Evolutionary conservation across 2,329 filamentous ascomycete species (phyloP), one percentile per base, ranked within the genome.

Genomic region (Arthroderma sp.): DNA sequence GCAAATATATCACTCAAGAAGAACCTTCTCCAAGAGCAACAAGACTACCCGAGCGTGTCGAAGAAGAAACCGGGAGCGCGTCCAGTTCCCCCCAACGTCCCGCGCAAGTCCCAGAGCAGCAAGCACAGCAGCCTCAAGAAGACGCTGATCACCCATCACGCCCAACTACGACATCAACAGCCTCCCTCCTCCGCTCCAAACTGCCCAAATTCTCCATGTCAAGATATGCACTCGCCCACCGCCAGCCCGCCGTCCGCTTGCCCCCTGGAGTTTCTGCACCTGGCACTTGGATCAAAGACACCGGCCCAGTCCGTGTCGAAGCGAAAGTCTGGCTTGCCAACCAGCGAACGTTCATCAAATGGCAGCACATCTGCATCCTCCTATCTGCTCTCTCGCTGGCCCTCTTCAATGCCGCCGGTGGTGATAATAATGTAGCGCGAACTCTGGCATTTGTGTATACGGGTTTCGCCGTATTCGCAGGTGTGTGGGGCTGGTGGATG

Each of bases 241-340:
- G 73, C 38, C 42, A 43, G 6, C 42, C 30, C 6, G 31, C 30
- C 8, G 65, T 66, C 42, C 66, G 72, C 43, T 71, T 96, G 3
- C 91, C 91, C 0, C 83, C 87, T 28, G 91, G 91, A 30, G 86
- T 98, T n/a, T 77, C 77, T 22, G 80, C 93, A 58, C 91, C 91
- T 1, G 78, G 75, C 6, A 74, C 79, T 52, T 93, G 89, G 80
- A 85, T 98, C 71, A 98, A 98, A 70, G 93, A 98, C 65, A 77
- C 83, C 31, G 89, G 91, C 3, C 84, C 87, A 32, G 75, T 96
- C 52, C 83, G 87, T 59, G 86, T 98, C 46, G 91, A 98, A 68
- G 87, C 86, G 50, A 98, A 98, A 66, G 89, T 98, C 29, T 98
- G 91, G 89, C 80, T 98, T 46, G 91, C 91, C 44, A 98, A 98